phyloP scores from a whole-genome alignment of 2,329 filamentous ascomycete species.

The Alternaria viburni region DNA sequence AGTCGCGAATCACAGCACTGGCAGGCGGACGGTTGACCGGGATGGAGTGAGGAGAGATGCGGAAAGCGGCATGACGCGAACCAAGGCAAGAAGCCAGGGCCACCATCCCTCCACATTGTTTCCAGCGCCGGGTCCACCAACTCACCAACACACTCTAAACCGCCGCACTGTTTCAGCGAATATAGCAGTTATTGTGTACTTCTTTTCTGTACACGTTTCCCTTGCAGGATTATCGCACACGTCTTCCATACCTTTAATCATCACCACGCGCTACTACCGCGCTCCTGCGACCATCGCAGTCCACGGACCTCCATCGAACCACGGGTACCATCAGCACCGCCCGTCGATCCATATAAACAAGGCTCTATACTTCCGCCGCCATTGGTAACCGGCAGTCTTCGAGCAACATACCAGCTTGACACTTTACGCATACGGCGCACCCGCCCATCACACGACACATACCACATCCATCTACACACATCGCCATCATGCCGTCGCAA shows the following conservation, averaged over 20 bases:
- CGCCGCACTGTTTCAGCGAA: not conserved
- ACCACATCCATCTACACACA: conserved; percentile 5
- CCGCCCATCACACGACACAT: conserved; percentile 10
- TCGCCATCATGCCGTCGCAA: conserved; percentile 45
- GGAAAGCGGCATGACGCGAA: conserved; percentile 11
- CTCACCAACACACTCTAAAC: conserved; percentile 4
- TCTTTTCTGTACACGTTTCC: not conserved
- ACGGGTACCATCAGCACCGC: not conserved
- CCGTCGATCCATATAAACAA: not conserved
- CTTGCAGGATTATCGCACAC: not conserved
- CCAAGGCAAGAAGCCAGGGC: conserved; percentile 9
- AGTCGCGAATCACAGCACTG: conserved; percentile 5
- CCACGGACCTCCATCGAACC: not conserved
- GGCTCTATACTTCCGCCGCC: not conserved
- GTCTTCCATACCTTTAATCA: not conserved
- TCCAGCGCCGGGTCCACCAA: conserved; percentile 3
- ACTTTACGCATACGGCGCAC: not conserved
- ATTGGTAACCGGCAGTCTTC: not conserved
- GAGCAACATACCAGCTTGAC: not conserved
- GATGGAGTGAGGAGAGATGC: not conserved
- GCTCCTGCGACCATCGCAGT: not conserved
- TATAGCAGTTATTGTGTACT: not conserved
- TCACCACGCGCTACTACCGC: not conserved
- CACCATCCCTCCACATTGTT: conserved; percentile 15
- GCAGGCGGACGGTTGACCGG: conserved; percentile 6